Evolutionary conservation across 2,329 filamentous ascomycete genomes (phyloP), one percentile per base, ranked within the genome.

Genomic region (Xylariaceae sp.): DNA sequence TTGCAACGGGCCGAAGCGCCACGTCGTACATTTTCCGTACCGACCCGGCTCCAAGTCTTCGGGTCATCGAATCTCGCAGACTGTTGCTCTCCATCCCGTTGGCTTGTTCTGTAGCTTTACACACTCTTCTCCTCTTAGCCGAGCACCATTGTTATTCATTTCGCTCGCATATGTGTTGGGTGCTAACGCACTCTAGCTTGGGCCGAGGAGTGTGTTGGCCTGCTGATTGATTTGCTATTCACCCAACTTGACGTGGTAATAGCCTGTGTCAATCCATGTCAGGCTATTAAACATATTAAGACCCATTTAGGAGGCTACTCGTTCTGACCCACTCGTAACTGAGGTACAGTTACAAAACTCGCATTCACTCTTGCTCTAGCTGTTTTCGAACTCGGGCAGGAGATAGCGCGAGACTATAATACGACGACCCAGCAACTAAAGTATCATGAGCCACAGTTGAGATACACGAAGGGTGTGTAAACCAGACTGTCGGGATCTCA

Each of bases 401-500:
- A 24, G 32, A 10, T 54, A 57, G 50, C 40, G 50, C 41, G 29
- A 35, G 48, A 50, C 33, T 5, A 27, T 35, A 53, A 35, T 41
- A 24, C 20, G 42, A 52, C 37, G 24, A 52, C 48, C 37, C 27
- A 43, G 20, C 54, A 18, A 39, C 33, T 21, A 42, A 20, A 36
- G 32, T 16, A 32, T 48, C 27, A 53, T 30, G 42, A 50, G 46
- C 53, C 45, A 33, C 5, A n/a, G 44, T 24, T 37, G 13, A 27
- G 7, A 30, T 16, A 26, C 33, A 23, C 23, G 40, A 49, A 48
- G 53, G 44, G 49, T 49, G 49, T n/a, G 15, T 16, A 44, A 53
- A 10, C 53, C 53, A 21, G 15, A 11, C 39, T 53, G 53, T 56
- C 53, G 53, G 53, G 49, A 53, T 33, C 53, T 43, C 53, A 35